phyloP scores from a whole-genome alignment of 306 rosid species.

The Castanea sativa region DNA sequence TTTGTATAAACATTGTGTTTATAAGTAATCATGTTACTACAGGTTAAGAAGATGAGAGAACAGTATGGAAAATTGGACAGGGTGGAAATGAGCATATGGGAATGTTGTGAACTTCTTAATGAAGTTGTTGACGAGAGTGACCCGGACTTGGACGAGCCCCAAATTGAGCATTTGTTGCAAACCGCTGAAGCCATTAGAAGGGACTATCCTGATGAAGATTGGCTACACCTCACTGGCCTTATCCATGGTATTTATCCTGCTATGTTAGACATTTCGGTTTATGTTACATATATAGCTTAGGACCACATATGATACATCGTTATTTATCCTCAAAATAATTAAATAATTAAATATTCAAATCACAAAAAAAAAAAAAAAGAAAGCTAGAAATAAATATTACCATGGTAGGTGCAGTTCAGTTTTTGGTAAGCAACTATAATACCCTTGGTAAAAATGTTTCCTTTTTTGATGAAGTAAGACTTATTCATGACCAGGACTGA shows the following conservation, averaged over 20 bases:
- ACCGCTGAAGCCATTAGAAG: conserved; percentile 81
- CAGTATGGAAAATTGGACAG: conserved; percentile 62
- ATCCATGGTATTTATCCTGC: conserved; percentile 54
- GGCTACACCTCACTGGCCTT: conserved; percentile 81
- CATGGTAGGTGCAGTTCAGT: too few species aligned
- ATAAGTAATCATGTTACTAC: neutral
- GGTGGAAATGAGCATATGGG: conserved; percentile 83
- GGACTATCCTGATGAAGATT: conserved; percentile 75
- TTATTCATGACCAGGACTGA: too few species aligned
- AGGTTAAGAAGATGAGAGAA: conserved; percentile 78
- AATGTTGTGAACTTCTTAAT: conserved; percentile 76
- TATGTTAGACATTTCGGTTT: too few species aligned
- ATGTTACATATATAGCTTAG: too few species aligned
- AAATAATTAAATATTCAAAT: too few species aligned
- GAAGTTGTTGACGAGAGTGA: conserved; percentile 87
- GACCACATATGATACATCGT: too few species aligned
- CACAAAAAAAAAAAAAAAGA: too few species aligned
- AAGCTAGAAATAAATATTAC: too few species aligned
- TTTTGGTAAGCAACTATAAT: too few species aligned
- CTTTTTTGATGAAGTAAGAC: too few species aligned
- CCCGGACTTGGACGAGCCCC: conserved; percentile 85
- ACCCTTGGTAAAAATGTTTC: too few species aligned
- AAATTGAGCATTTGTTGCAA: conserved; percentile 73
- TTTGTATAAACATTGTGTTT: neutral
- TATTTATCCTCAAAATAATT: too few species aligned